Base-by-base conservation (phyloP, 176 grass and related monocot genomes). In the Eleusine coracana region DNA sequence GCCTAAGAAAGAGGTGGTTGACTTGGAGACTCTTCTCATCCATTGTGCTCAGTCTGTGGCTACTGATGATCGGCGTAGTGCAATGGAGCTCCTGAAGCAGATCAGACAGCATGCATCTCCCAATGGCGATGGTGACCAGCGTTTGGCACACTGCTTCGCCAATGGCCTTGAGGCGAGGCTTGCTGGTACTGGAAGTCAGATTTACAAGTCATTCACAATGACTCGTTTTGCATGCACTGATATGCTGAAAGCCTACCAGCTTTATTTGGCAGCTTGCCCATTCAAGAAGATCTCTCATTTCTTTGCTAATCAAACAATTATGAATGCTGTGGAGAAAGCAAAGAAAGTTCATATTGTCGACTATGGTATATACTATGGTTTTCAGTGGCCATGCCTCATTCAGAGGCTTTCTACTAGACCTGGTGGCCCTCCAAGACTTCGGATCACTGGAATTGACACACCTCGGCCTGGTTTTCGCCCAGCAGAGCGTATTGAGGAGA, bases 281-380 rank as follows among this genome's bases (percentile, higher is more conserved):
- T 93, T 99, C 87, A 99, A 95, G 88, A 99, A 99, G 64, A 89
- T 99, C 38, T 93, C 89, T 7, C 91, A 99, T 76, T 99, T 92
- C 85, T 99, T 96, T 85, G 88, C 96, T 63, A 96, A 86, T 82
- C 96, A 99, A 87, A 99, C 93, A 44, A 93, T 90, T 74, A 1
- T 99, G 68, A 80, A 99, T 91, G 89, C 85, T 6, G 85, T 71
- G 42, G 71, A 88, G 86, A 99, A 93, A 67, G 91, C 87, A 21
- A 88, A 76, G 60, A 90, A 84, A 76, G 82, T 99, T 84, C 96
- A 96, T 82, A 99, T 99, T 39, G 83, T 99, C 2, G 96, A 99
- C 62, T 96, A 71, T 2, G 96, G 96, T 45, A 85, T 99, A 64
- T 90, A 93, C 76, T 93, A 99, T 71, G 96, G 96, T 17, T 93